A percentile compares a stretch with the other conserved stretches of the same genome.
Evolutionary conservation across 2,329 filamentous ascomycete species (phyloP).

Genomic region (Plenodomus tracheiphilus): DNA sequence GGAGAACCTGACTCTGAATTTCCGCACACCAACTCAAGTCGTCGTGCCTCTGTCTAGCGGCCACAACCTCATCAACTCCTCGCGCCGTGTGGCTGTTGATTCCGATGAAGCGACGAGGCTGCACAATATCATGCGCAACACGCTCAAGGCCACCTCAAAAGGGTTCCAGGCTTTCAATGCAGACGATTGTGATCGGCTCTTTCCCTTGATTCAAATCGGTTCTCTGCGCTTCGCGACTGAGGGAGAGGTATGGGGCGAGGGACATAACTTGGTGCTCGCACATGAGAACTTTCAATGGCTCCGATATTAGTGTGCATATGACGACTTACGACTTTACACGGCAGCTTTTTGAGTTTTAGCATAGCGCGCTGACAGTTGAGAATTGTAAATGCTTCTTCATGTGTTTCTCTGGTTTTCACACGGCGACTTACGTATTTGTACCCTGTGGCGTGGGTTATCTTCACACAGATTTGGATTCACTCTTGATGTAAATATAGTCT

Average conservation of each 20-base stretch:
- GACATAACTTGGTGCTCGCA: slow-evolving; percentile 34
- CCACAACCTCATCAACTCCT: slow-evolving; percentile 14
- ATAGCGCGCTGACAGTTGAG: background rate
- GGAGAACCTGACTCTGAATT: slow-evolving; percentile 32
- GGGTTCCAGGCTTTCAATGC: slow-evolving; percentile 31
- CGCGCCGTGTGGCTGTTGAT: slow-evolving; percentile 24
- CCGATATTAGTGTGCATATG: slow-evolving; percentile 16
- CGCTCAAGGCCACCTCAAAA: slow-evolving; percentile 30
- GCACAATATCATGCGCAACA: slow-evolving; percentile 29
- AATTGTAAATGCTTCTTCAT: background rate
- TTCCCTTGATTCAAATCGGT: slow-evolving; percentile 34
- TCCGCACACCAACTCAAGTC: slow-evolving; percentile 32
- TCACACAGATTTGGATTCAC: too few relatives aligned
- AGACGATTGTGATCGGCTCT: slow-evolving; percentile 24
- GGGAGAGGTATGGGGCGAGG: slow-evolving; percentile 32
- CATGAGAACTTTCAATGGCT: slow-evolving; percentile 37
- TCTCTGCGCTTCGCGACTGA: slow-evolving; percentile 31
- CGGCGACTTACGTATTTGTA: too few relatives aligned
- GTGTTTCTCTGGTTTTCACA: background rate
- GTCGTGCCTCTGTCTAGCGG: slow-evolving; percentile 11
- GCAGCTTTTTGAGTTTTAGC: background rate
- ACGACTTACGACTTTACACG: background rate
- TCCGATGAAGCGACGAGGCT: slow-evolving; percentile 22
- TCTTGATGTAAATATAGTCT: too few relatives aligned
- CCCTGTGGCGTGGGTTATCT: too few relatives aligned